Percentiles rank a stretch among this genome's conserved stretches.
Evolutionary conservation across 257 asterid species (phyloP).

Genomic region (Asclepias syriaca): DNA sequence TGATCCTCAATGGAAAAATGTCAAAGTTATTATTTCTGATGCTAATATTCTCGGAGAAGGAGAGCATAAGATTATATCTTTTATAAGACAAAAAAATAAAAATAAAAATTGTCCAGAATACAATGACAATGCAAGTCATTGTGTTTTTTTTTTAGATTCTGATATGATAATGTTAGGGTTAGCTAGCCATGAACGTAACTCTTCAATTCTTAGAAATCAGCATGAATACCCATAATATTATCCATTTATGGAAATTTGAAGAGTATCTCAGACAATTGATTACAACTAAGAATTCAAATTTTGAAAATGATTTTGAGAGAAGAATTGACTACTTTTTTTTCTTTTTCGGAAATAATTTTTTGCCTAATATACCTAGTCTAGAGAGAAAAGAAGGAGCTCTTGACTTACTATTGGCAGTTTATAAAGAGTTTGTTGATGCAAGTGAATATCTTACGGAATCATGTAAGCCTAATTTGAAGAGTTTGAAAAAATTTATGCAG

Average conservation of each 20-base stretch:
- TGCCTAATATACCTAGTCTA: slow-evolving; percentile 94
- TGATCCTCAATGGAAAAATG: slow-evolving; percentile 48
- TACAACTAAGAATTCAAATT: too few species aligned
- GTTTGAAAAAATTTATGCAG: too few species aligned
- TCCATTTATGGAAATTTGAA: too few species aligned
- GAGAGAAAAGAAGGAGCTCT: slow-evolving; percentile 97
- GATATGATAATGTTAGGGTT: slow-evolving; percentile 54
- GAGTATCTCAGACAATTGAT: too few species aligned
- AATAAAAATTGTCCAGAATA: too few species aligned
- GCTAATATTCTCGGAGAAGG: slow-evolving; percentile 82
- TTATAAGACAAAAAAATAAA: too few species aligned
- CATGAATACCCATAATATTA: too few species aligned
- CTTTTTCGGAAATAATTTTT: slow-evolving; percentile 88
- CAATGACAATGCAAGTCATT: too few species aligned
- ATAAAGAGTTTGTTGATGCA: slow-evolving; percentile 59
- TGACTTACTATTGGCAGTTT: slow-evolving; percentile 77
- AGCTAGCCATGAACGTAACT: slow-evolving; percentile 9
- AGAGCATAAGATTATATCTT: slow-evolving; percentile 62
- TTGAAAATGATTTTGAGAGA: too few species aligned
- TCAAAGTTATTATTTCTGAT: slow-evolving; percentile 68
- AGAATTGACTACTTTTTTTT: slow-evolving; percentile 59
- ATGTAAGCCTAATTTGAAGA: neutral
- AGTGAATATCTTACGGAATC: slow-evolving; percentile 80
- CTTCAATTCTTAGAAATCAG: too few species aligned
- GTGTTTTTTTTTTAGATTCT: too few species aligned